Percentiles rank a stretch among this genome's conserved stretches.
These are phyloP conservation scores for Echites panduratus DNA, from an alignment of 257 asterid genomes.

Conservation along the genomic window DNA sequence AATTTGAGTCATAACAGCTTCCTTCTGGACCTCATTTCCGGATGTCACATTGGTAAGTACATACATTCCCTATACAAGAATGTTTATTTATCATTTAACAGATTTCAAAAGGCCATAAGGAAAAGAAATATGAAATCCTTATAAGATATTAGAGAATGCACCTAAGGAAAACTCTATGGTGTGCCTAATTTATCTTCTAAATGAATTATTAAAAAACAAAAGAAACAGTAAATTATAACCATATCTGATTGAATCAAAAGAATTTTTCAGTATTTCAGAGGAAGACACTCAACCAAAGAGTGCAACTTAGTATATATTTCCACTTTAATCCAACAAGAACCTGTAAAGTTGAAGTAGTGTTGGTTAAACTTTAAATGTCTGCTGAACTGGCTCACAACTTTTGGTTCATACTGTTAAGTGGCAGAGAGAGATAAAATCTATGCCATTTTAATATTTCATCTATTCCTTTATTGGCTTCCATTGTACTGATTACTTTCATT, in stretches of 20 bases:
- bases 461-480: neutral
- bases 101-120: neutral
- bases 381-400: neutral
- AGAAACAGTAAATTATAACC: neutral
- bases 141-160: neutral
- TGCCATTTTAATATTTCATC: neutral
- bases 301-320: neutral
- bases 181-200: neutral
- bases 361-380: neutral
- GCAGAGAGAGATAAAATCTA: neutral
- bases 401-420: neutral
- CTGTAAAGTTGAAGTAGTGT: neutral
- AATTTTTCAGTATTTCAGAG: neutral
- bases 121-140: neutral
- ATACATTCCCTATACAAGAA: slow-evolving; percentile 56
- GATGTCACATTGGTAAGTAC: slow-evolving; percentile 74
- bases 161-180: neutral
- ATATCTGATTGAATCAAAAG: neutral
- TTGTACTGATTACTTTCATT: neutral
- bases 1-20: slow-evolving; percentile 72
- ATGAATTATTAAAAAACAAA: neutral
- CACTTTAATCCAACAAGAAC: neutral
- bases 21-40: slow-evolving; percentile 82
- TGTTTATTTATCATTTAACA: neutral
- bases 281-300: neutral